These are phyloP conservation scores for Aspergillus pseudoglaucus DNA, from an alignment of 2,329 filamentous ascomycete species.

Conservation along the genomic window DNA sequence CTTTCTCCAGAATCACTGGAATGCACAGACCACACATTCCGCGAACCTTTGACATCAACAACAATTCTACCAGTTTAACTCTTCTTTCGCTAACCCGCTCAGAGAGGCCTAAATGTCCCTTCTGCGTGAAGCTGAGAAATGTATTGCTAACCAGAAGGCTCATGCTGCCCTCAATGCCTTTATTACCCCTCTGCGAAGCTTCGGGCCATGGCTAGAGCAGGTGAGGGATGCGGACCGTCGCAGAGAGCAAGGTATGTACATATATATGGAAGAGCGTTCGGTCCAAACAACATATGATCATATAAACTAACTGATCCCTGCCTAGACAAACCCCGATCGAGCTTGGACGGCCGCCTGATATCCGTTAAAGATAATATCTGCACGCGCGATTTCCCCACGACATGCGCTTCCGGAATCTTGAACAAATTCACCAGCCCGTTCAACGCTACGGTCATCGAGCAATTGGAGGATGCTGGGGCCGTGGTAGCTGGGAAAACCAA, in stretches of 20 bases:
- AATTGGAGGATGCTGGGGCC: slow-evolving; percentile 58
- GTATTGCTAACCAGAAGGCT: slow-evolving; percentile 34
- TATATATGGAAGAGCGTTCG: slow-evolving; percentile 2
- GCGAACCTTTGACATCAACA: background rate
- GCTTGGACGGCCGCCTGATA: slow-evolving; percentile 43
- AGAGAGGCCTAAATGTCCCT: slow-evolving; percentile 34
- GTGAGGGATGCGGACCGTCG: slow-evolving; percentile 33
- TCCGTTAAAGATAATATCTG: slow-evolving; percentile 75
- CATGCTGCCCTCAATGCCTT: slow-evolving; percentile 34
- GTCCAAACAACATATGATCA: background rate
- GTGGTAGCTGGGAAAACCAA: slow-evolving; percentile 74
- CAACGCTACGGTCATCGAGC: slow-evolving; percentile 70
- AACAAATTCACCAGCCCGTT: slow-evolving; percentile 66
- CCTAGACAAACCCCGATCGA: slow-evolving; percentile 29
- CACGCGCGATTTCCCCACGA: slow-evolving; percentile 61
- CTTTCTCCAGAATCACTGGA: background rate
- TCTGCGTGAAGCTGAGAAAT: slow-evolving; percentile 39
- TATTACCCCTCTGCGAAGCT: slow-evolving; percentile 31
- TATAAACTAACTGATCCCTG: background rate
- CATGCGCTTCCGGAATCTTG: slow-evolving; percentile 74
- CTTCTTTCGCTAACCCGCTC: background rate
- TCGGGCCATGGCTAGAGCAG: slow-evolving; percentile 29
- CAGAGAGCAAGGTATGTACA: slow-evolving; percentile 25
- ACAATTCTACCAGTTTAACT: background rate
- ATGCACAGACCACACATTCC: slow-evolving; percentile 1